These are phyloP conservation scores for Puccinia polysora DNA, from an alignment of 1,284 basidiomycete species.

Conservation along the genomic window DNA sequence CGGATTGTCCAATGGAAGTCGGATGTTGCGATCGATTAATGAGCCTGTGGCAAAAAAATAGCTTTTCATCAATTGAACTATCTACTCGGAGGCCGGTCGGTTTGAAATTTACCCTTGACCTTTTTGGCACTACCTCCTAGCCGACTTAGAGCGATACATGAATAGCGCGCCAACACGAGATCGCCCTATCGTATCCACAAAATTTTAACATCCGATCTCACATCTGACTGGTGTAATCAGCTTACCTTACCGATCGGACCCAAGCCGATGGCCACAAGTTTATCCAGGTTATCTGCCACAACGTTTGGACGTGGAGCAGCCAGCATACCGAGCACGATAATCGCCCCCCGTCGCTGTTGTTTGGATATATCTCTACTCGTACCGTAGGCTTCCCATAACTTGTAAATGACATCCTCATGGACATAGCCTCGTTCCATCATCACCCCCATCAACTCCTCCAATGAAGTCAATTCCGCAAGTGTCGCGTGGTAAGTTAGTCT, in stretches of 20 bases:
- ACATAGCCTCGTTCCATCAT: conserved; percentile 81
- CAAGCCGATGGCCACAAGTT: conserved; percentile 80
- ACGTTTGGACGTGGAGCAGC: conserved; percentile 77
- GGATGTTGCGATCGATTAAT: conserved; percentile 75
- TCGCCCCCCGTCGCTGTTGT: conserved; percentile 80
- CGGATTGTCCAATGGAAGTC: conserved; percentile 79
- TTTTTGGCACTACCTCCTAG: conserved; percentile 93
- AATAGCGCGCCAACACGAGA: conserved; percentile 82
- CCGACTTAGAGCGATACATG: conserved; percentile 84
- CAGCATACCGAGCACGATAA: conserved; percentile 92
- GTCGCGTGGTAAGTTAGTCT: conserved; percentile 73
- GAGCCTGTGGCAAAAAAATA: conserved; percentile 57
- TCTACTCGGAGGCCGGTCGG: not conserved
- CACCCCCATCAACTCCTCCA: conserved; percentile 91
- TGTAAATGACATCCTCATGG: conserved; percentile 75
- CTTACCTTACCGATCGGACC: conserved; percentile 63
- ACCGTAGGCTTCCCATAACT: conserved; percentile 89
- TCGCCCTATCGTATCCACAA: conserved; percentile 58
- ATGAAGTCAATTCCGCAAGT: conserved; percentile 86
- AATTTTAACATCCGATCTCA: not conserved
- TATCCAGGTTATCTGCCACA: conserved; percentile 79
- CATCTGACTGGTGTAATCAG: conserved; percentile 21
- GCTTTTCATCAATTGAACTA: not conserved
- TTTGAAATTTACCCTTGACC: conserved; percentile 64
- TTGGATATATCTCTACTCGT: conserved; percentile 69